Percentiles rank a stretch among this genome's conserved stretches.
phyloP scores from a whole-genome alignment of 2,329 filamentous ascomycete species.

The Colletotrichum trifolii region DNA sequence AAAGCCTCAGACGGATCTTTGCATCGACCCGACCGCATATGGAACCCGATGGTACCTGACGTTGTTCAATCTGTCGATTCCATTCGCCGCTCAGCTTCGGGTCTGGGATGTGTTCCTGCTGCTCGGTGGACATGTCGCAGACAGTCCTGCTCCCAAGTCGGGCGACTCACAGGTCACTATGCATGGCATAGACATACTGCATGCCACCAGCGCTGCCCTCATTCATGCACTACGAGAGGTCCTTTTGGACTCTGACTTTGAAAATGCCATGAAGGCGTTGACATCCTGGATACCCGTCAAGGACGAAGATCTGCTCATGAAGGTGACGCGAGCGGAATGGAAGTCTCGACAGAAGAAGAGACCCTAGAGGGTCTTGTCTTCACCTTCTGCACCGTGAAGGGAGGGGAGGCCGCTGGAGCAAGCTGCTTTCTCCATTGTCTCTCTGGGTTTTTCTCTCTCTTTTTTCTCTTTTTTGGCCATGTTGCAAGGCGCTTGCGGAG shows the following conservation, averaged over 20 bases:
- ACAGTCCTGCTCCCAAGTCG: constrained; percentile 35
- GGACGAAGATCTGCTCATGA: constrained; percentile 94
- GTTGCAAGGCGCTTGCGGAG: too few species aligned
- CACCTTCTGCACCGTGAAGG: not conserved
- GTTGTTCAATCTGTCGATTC: constrained; percentile 95
- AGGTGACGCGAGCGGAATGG: constrained; percentile 88
- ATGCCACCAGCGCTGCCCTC: constrained; percentile 88
- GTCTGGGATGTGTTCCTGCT: constrained; percentile 99
- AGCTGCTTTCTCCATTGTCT: too few species aligned
- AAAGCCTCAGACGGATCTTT: constrained; percentile 71
- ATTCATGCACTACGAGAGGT: constrained; percentile 92
- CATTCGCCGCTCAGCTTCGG: constrained; percentile 91
- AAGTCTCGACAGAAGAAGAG: constrained; percentile 68
- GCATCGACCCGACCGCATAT: constrained; percentile 90
- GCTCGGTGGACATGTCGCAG: constrained; percentile 77
- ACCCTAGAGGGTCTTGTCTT: constrained; percentile 42
- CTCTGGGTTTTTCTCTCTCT: too few species aligned
- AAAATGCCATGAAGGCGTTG: constrained; percentile 96
- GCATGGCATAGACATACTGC: constrained; percentile 82
- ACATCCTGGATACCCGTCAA: constrained; percentile 95
- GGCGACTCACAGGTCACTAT: constrained; percentile 19
- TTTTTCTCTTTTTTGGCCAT: too few species aligned
- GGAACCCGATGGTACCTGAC: constrained; percentile 98
- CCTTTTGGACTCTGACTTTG: constrained; percentile 92
- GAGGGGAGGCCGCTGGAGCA: too few species aligned